Conservation (phyloP, 305 asterid species). For the Solanum hybrid region DNA sequence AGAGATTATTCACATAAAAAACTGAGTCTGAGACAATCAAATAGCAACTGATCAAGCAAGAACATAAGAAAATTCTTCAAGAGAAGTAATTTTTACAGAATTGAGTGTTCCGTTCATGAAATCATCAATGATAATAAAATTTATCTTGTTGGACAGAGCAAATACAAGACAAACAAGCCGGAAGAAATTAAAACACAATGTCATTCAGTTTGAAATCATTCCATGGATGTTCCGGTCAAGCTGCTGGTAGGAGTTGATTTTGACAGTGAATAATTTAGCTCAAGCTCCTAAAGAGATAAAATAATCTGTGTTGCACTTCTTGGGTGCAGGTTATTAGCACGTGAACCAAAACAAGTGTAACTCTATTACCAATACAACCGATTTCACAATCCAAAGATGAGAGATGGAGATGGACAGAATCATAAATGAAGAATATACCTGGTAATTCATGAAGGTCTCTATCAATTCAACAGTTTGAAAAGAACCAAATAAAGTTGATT, state of each 20-base stretch:
- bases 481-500: slow-evolving; percentile 84
- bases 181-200: neutral
- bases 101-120: neutral
- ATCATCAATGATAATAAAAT: neutral
- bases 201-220: neutral
- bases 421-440: slow-evolving; percentile 28
- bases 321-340: neutral
- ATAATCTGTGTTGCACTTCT: neutral
- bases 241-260: neutral
- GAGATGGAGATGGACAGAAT: neutral
- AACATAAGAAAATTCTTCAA: neutral
- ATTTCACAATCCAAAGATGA: neutral
- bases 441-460: slow-evolving; percentile 95
- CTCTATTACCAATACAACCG: neutral
- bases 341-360: neutral
- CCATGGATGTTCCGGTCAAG: neutral
- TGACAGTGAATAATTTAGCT: neutral
- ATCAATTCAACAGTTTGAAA: slow-evolving; percentile 84
- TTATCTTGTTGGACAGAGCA: neutral
- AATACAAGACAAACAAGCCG: neutral
- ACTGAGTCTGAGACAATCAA: neutral
- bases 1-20: neutral
- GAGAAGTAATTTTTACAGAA: neutral
- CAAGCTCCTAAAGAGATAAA: neutral
- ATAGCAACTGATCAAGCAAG: neutral